A percentile compares a stretch with the other conserved stretches of the same genome.
Conservation (phyloP, 352 stramenopile genomes). For the Globisporangium spiculum region DNA sequence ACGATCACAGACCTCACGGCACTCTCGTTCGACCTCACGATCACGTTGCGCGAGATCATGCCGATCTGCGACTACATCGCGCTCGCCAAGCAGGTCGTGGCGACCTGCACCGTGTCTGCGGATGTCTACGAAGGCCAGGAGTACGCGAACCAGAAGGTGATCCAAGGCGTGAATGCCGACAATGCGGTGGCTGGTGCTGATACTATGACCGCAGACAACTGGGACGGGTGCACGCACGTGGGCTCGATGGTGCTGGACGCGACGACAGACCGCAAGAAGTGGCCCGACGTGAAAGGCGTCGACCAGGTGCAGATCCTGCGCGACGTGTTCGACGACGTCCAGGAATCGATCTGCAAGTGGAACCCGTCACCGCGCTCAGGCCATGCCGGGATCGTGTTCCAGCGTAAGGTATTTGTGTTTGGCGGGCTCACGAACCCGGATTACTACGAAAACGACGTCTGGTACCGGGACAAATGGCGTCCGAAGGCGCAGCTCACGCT, state of each 20-base stretch:
- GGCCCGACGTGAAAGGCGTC: slow-evolving; percentile 58
- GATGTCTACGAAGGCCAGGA: slow-evolving; percentile 48
- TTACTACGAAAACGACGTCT: slow-evolving; percentile 84
- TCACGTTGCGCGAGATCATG: slow-evolving; percentile 50
- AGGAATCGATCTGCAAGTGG: slow-evolving; percentile 67
- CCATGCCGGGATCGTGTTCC: slow-evolving; percentile 66
- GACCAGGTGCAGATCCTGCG: slow-evolving; percentile 63
- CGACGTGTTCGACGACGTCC: slow-evolving; percentile 60
- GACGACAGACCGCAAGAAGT: slow-evolving; percentile 42
- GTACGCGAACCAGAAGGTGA: slow-evolving; percentile 33
- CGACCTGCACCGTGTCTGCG: slow-evolving; percentile 47
- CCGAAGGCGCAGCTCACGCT: slow-evolving; percentile 54
- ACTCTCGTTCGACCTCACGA: slow-evolving; percentile 44
- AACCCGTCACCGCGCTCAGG: slow-evolving; percentile 56
- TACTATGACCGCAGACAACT: slow-evolving; percentile 22
- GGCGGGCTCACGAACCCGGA: slow-evolving; percentile 63
- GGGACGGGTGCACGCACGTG: slow-evolving; percentile 62
- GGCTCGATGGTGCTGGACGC: slow-evolving; percentile 37
- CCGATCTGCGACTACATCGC: slow-evolving; percentile 73
- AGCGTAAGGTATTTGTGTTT: slow-evolving; percentile 73
- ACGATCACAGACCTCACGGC: slow-evolving; percentile 80
- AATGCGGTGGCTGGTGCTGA: slow-evolving; percentile 9
- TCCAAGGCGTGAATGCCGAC: slow-evolving; percentile 32
- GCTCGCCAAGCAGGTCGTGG: slow-evolving; percentile 54
- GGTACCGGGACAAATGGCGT: slow-evolving; percentile 68